Evolutionary conservation across 371 early-diverging fungal species (phyloP).

Genomic region (Dinochytrium kinnereticum): DNA sequence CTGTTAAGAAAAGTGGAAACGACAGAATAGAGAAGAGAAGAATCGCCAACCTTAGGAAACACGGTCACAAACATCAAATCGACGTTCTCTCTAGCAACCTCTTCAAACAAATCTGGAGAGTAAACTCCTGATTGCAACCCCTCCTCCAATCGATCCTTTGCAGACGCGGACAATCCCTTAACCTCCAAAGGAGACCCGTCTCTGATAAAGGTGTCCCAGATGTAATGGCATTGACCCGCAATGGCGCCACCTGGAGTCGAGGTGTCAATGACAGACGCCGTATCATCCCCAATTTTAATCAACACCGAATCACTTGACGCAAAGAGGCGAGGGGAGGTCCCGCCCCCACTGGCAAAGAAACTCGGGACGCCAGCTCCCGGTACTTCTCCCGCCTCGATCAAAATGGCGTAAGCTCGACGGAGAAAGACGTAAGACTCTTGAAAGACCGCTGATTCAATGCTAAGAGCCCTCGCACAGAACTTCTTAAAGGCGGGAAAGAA

Average conservation of each 20-base stretch:
- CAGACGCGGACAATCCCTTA: not conserved
- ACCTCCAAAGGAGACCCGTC: not conserved
- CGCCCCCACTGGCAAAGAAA: slow-evolving; percentile 2
- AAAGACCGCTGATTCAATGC: slow-evolving; percentile 1
- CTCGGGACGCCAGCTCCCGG: not conserved
- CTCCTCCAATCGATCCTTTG: slow-evolving; percentile 13
- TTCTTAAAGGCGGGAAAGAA: not conserved
- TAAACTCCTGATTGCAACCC: not conserved
- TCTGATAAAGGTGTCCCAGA: slow-evolving; percentile 12
- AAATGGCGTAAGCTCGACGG: not conserved
- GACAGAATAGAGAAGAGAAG: not conserved
- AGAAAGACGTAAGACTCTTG: slow-evolving; percentile 10
- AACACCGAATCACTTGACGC: no score
- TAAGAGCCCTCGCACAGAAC: slow-evolving; percentile 8
- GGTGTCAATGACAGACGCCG: not conserved
- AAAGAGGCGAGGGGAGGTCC: not conserved
- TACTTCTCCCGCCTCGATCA: not conserved
- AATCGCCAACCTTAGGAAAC: slow-evolving; percentile 3
- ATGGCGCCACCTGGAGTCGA: slow-evolving; percentile 7
- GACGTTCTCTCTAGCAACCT: slow-evolving; percentile 18
- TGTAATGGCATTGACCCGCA: slow-evolving; percentile 1
- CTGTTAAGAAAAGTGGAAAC: not conserved
- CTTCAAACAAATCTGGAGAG: slow-evolving; percentile 11
- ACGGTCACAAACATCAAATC: not conserved
- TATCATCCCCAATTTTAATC: no score